Conservation (phyloP, 2,329 filamentous ascomycete species). For the Penicillium verrucosum region DNA sequence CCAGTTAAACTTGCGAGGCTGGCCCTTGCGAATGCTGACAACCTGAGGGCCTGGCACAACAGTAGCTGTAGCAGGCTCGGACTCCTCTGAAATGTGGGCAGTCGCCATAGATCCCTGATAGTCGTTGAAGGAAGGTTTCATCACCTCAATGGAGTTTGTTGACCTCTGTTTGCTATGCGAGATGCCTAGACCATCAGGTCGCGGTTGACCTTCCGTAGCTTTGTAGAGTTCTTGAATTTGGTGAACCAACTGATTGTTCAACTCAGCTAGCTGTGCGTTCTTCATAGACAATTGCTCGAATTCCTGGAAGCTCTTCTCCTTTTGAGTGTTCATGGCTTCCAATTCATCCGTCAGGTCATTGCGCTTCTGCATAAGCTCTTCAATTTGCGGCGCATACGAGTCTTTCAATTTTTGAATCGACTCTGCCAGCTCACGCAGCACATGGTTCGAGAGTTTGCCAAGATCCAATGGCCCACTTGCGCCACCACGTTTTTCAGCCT, state of each 20-base stretch:
- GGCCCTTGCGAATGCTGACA: constrained; percentile 89
- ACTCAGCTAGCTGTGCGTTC: constrained; percentile 87
- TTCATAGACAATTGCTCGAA: constrained; percentile 93
- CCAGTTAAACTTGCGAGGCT: constrained; percentile 97
- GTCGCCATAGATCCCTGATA: constrained; percentile 60
- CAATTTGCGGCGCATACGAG: constrained; percentile 69
- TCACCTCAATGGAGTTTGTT: constrained; percentile 41
- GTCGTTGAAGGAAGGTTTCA: constrained; percentile 46
- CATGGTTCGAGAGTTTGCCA: constrained; percentile 62
- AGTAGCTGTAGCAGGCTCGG: constrained; percentile 55
- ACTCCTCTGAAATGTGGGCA: constrained; percentile 60
- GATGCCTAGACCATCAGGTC: constrained; percentile 59
- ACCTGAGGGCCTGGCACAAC: constrained; percentile 77
- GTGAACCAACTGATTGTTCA: constrained; percentile 93
- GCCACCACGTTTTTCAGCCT: constrained; percentile 77
- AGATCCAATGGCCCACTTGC: constrained; percentile 76
- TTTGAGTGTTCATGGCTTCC: constrained; percentile 73
- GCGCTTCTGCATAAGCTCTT: constrained; percentile 84
- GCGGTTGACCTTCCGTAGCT: constrained; percentile 51
- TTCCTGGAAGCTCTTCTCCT: constrained; percentile 89
- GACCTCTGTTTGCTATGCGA: constrained; percentile 54
- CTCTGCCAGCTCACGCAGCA: constrained; percentile 61
- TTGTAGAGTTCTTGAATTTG: constrained; percentile 94
- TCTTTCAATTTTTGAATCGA: constrained; percentile 71
- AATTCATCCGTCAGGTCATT: constrained; percentile 84